phyloP scores from a whole-genome alignment of 108 stramenopile species.

The Pseudonitzschia delicatissima region DNA sequence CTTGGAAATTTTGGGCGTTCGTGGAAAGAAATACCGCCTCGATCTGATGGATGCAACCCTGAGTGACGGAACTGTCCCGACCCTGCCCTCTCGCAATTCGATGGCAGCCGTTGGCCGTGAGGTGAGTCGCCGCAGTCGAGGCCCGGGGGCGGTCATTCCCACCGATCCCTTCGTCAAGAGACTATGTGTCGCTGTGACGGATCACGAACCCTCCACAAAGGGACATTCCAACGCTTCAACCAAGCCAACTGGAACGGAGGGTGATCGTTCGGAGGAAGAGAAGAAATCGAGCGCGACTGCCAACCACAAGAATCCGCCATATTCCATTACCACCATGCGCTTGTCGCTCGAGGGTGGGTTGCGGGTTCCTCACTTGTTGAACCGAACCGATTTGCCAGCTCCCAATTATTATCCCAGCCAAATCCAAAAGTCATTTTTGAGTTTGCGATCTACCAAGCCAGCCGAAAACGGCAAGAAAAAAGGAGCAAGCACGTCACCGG shows the following conservation, averaged over 20 bases:
- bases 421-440: slow-evolving; percentile 31
- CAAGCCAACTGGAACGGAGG: neutral
- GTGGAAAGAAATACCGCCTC: slow-evolving; percentile 60
- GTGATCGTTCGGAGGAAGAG: slow-evolving; percentile 7
- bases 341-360: slow-evolving; percentile 44
- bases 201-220: slow-evolving; percentile 21
- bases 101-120: neutral
- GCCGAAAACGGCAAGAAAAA: neutral
- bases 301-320: neutral
- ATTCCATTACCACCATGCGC: slow-evolving; percentile 37
- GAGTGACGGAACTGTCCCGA: slow-evolving; percentile 50
- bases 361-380: slow-evolving; percentile 4
- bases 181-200: slow-evolving; percentile 50
- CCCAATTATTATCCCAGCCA: slow-evolving; percentile 16
- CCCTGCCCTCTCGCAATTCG: slow-evolving; percentile 25
- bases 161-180: slow-evolving; percentile 54
- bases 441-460: slow-evolving; percentile 16
- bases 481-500: slow-evolving; percentile 2
- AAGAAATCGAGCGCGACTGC: neutral
- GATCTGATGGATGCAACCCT: slow-evolving; percentile 56
- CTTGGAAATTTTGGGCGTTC: slow-evolving; percentile 46
- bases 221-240: neutral
- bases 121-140: neutral
- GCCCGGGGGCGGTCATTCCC: neutral
- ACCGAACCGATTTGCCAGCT: slow-evolving; percentile 1